Conservation (phyloP, 306 rosid species). For the Trifolium repens region DNA sequence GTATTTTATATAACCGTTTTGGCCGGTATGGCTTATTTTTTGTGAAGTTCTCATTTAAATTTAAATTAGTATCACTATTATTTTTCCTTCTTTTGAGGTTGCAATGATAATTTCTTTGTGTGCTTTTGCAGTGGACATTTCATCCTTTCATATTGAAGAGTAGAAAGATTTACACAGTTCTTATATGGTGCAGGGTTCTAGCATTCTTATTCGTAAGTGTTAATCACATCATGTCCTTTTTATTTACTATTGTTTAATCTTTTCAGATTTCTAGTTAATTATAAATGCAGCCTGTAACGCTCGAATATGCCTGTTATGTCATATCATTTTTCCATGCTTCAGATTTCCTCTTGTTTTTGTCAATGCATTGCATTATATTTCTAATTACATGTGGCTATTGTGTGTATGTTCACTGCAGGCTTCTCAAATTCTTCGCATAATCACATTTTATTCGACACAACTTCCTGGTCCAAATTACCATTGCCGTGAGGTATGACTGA, state of each 20-base stretch:
- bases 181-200: constrained; percentile 97
- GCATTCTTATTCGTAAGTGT: constrained; percentile 90
- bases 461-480: constrained; percentile 96
- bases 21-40: constrained; percentile 6
- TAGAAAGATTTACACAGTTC: constrained; percentile 89
- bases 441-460: constrained; percentile 84
- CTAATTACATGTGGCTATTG: constrained; percentile 24
- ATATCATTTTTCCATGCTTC: background rate
- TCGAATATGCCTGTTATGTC: background rate
- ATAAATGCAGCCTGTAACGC: too few species aligned
- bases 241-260: constrained; percentile 24
- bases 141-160: constrained; percentile 92
- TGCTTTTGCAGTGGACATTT: constrained; percentile 91
- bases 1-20: constrained; percentile 1
- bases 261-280: background rate
- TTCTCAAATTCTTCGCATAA: constrained; percentile 76
- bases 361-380: constrained; percentile 22
- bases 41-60: background rate
- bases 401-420: constrained; percentile 53
- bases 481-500: constrained; percentile 67
- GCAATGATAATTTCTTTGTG: constrained; percentile 39
- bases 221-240: constrained; percentile 24
- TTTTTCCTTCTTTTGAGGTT: background rate
- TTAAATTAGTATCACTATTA: background rate
- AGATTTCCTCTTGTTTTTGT: constrained; percentile 2